A percentile compares a stretch with the other conserved stretches of the same genome.
These are phyloP conservation scores for Cercis canadensis DNA, from an alignment of 306 rosid genomes.

Conservation along the genomic window DNA sequence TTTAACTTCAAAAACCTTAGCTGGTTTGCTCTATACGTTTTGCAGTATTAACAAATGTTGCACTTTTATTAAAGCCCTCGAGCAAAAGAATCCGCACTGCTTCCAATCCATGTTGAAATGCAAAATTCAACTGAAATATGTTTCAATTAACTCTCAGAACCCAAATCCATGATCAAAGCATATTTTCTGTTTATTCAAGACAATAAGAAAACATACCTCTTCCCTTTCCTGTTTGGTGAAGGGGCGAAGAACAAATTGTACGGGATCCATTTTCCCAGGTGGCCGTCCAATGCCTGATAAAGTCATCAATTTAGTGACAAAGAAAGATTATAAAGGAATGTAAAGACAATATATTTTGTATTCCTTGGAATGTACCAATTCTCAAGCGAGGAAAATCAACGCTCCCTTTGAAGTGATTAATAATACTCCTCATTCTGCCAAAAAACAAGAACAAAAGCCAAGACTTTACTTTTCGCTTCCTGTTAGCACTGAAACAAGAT, in stretches of 20 bases:
- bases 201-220: constrained; percentile 57
- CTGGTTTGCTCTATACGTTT: constrained; percentile 48
- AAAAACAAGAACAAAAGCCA: constrained; percentile 31
- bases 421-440: constrained; percentile 86
- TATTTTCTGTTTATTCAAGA: constrained; percentile 8
- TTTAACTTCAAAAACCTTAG: constrained; percentile 32
- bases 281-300: constrained; percentile 58
- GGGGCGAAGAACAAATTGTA: constrained; percentile 75
- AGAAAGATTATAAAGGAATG: constrained; percentile 12
- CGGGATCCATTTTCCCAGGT: constrained; percentile 70
- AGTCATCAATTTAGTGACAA: constrained; percentile 29
- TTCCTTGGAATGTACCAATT: constrained; percentile 56
- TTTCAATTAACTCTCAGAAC: constrained; percentile 29
- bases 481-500: constrained; percentile 29
- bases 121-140: constrained; percentile 39
- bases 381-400: constrained; percentile 79
- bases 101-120: background rate
- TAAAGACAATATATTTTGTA: constrained; percentile 12
- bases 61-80: constrained; percentile 80
- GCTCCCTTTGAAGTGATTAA: constrained; percentile 84
- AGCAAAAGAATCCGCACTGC: constrained; percentile 64
- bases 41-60: constrained; percentile 54
- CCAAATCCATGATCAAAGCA: constrained; percentile 12
- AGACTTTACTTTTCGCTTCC: constrained; percentile 17
- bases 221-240: constrained; percentile 79